Conservation (phyloP, 257 asterid species). For the Fraxinus americana region DNA sequence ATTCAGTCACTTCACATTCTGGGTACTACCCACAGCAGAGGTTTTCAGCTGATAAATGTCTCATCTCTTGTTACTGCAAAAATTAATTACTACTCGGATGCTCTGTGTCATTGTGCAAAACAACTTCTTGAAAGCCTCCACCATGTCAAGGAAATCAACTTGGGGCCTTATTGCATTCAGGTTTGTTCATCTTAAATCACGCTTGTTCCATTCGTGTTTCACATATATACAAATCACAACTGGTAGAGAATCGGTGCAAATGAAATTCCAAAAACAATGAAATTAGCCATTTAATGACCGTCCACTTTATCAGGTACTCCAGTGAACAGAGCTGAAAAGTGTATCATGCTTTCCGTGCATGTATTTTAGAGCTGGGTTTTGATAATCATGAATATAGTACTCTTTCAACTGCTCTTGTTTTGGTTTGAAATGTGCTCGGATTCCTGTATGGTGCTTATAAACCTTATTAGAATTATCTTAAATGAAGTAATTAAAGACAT, state of each 20-base stretch:
- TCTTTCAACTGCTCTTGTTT: neutral
- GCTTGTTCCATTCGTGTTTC: neutral
- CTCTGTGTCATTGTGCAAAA: no score
- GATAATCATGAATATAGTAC: neutral
- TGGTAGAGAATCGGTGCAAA: neutral
- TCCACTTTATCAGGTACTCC: neutral
- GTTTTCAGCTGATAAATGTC: neutral
- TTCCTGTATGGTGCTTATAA: neutral
- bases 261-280: neutral
- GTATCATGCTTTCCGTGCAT: neutral
- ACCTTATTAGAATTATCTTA: neutral
- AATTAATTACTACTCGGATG: no score
- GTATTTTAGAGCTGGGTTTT: no score
- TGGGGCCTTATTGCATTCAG: constrained; percentile 2
- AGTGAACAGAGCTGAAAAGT: neutral
- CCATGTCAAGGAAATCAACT: no score
- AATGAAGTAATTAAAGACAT: neutral
- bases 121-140: no score
- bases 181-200: neutral
- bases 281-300: neutral
- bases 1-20: neutral
- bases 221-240: neutral
- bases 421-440: neutral
- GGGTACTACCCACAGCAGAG: neutral
- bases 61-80: neutral